These are phyloP conservation scores for Phytopythium aichiense DNA, from an alignment of 352 stramenopile genomes.

Conservation along the genomic window DNA sequence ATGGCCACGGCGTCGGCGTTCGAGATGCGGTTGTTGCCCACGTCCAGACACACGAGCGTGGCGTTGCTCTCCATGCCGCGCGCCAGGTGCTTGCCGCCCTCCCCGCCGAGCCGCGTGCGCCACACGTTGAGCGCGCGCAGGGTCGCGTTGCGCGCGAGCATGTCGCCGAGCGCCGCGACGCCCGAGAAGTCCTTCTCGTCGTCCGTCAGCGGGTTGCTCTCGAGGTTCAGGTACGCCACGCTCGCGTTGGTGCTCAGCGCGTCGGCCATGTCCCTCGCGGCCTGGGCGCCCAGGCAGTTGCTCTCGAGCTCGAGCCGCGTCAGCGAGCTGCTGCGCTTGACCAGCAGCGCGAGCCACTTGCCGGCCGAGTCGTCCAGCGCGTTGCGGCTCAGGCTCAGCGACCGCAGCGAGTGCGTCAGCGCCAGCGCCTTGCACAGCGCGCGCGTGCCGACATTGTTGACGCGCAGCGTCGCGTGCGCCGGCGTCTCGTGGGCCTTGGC, in stretches of 20 bases:
- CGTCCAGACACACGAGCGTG: slow-evolving; percentile 65
- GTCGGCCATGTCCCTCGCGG: slow-evolving; percentile 48
- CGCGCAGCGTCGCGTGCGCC: slow-evolving; percentile 44
- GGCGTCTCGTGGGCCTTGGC: slow-evolving; percentile 50
- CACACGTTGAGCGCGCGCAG: slow-evolving; percentile 72
- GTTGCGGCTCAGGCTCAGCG: slow-evolving; percentile 67
- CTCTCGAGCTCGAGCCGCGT: slow-evolving; percentile 62
- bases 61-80: slow-evolving; percentile 50
- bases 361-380: slow-evolving; percentile 56
- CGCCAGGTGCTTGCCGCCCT: slow-evolving; percentile 65
- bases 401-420: slow-evolving; percentile 62
- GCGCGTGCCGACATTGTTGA: slow-evolving; percentile 48
- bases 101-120: slow-evolving; percentile 60
- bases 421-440: slow-evolving; percentile 65
- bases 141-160: slow-evolving; percentile 57
- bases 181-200: slow-evolving; percentile 76
- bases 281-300: slow-evolving; percentile 51
- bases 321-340: slow-evolving; percentile 60
- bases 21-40: slow-evolving; percentile 75
- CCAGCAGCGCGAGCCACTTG: slow-evolving; percentile 52
- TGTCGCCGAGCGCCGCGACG: slow-evolving; percentile 41
- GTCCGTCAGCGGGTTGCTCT: slow-evolving; percentile 77
- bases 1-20: slow-evolving; percentile 45
- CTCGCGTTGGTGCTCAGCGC: slow-evolving; percentile 50
- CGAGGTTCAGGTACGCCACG: slow-evolving; percentile 56